Percentiles rank a stretch among this genome's conserved stretches.
phyloP scores from a whole-genome alignment of 768 basidiomycete species.

The Strobilomyces confusus region DNA sequence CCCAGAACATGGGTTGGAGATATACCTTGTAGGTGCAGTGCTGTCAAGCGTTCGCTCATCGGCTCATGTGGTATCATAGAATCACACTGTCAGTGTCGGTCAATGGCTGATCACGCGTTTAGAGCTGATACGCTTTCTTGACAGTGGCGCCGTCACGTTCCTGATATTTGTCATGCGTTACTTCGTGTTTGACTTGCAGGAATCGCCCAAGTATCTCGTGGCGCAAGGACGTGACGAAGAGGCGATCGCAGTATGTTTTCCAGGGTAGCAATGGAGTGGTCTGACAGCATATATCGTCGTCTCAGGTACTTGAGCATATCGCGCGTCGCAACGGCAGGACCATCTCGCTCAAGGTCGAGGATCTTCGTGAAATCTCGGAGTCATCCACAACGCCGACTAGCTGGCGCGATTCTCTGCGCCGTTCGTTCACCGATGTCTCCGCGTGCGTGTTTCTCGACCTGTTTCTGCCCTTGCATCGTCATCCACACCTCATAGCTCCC shows the following conservation, averaged over 20 bases:
- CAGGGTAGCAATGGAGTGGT: not conserved
- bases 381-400: conserved; percentile 8
- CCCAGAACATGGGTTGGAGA: conserved; percentile 59
- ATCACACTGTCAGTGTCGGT: conserved; percentile 36
- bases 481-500: conserved; percentile 30
- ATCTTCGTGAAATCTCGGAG: conserved; percentile 34
- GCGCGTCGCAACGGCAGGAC: conserved; percentile 45
- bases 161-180: conserved; percentile 53
- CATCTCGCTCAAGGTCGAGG: conserved; percentile 43
- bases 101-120: not conserved
- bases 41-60: not conserved
- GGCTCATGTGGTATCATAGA: conserved; percentile 19
- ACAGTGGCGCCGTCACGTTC: conserved; percentile 46
- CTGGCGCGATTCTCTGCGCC: conserved; percentile 26
- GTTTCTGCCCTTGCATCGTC: not conserved
- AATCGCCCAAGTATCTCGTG: conserved; percentile 59
- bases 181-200: conserved; percentile 55
- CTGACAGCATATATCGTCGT: not conserved
- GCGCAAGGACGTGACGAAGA: conserved; percentile 54
- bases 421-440: conserved; percentile 37
- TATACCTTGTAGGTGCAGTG: conserved; percentile 40
- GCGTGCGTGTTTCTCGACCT: conserved; percentile 29
- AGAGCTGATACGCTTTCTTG: not conserved
- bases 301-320: conserved; percentile 45
- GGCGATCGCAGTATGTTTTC: conserved; percentile 39